Conservation (phyloP, 495 filamentous ascomycete species). For the Talaromyces adpressus region DNA sequence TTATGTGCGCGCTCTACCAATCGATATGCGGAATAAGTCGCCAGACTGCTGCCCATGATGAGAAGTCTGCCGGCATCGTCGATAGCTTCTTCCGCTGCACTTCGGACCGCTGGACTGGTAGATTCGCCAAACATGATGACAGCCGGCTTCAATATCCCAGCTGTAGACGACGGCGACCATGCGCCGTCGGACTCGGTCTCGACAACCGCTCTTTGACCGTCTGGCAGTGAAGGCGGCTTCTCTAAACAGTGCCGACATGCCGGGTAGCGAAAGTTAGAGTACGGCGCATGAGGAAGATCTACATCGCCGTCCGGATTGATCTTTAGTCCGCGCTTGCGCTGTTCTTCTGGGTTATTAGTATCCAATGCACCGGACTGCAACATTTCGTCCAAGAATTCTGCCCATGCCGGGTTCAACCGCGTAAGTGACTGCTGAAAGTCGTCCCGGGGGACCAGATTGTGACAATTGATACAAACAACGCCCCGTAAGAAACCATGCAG, state of each 20-base stretch:
- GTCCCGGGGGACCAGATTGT: constrained; percentile 55
- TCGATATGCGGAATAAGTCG: constrained; percentile 92
- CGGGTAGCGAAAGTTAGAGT: constrained; percentile 85
- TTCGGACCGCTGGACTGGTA: constrained; percentile 59
- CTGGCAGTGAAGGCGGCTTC: constrained; percentile 51
- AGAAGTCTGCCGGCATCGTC: constrained; percentile 68
- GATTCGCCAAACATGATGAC: constrained; percentile 96
- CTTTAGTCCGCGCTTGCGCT: constrained; percentile 60
- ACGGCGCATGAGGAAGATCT: constrained; percentile 80
- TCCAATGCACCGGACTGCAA: constrained; percentile 65
- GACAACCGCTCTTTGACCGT: constrained; percentile 56
- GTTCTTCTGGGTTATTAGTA: constrained; percentile 68
- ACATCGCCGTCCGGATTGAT: constrained; percentile 94
- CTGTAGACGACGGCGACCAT: constrained; percentile 60
- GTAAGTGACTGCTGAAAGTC: constrained; percentile 72
- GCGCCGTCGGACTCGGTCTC: constrained; percentile 77
- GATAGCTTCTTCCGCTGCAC: constrained; percentile 70
- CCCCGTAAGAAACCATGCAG: constrained; percentile 85
- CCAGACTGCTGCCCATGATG: constrained; percentile 80
- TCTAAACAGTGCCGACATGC: constrained; percentile 75
- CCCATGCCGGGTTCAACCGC: constrained; percentile 80
- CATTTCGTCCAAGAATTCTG: constrained; percentile 63
- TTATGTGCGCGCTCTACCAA: constrained; percentile 77
- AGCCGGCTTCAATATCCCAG: constrained; percentile 80
- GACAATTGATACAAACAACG: constrained; percentile 74